Percentiles rank a stretch among this genome's conserved stretches.
Conservation (phyloP, 441 rosid species). For the Pelargonium myrrhifolium region DNA sequence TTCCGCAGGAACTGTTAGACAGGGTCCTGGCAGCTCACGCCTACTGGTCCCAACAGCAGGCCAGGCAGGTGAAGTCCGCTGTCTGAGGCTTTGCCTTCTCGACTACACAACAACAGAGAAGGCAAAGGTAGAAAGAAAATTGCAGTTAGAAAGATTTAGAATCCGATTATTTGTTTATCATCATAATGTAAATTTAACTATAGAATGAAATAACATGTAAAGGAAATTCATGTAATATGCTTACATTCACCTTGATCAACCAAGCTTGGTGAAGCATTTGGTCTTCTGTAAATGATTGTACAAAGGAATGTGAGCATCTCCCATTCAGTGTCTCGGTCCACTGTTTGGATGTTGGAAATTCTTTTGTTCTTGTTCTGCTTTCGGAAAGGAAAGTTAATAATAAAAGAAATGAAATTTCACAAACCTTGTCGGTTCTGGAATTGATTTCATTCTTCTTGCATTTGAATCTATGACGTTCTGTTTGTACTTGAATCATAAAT, state of each 20-base stretch:
- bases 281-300: slow-evolving; percentile 15
- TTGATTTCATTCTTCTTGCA: too few relatives aligned
- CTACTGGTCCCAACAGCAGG: slow-evolving; percentile 79
- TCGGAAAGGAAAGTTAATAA: neutral
- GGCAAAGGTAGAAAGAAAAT: neutral
- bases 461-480: too few relatives aligned
- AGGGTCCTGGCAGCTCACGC: slow-evolving; percentile 83
- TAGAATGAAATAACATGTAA: slow-evolving; percentile 11
- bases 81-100: slow-evolving; percentile 33
- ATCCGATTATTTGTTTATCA: neutral
- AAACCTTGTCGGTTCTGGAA: too few relatives aligned
- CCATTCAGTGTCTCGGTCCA: neutral
- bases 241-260: slow-evolving; percentile 9
- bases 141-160: neutral
- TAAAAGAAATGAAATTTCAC: neutral
- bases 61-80: slow-evolving; percentile 29
- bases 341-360: slow-evolving; percentile 1
- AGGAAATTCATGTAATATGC: slow-evolving; percentile 8
- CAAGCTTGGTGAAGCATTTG: slow-evolving; percentile 4
- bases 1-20: slow-evolving; percentile 88
- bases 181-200: slow-evolving; percentile 11
- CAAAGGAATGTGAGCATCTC: neutral
- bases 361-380: slow-evolving; percentile 2
- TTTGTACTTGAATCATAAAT: too few relatives aligned
- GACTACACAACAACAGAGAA: slow-evolving; percentile 8